Base-by-base conservation (phyloP, 306 rosid genomes). In the Biancaea sappan region DNA sequence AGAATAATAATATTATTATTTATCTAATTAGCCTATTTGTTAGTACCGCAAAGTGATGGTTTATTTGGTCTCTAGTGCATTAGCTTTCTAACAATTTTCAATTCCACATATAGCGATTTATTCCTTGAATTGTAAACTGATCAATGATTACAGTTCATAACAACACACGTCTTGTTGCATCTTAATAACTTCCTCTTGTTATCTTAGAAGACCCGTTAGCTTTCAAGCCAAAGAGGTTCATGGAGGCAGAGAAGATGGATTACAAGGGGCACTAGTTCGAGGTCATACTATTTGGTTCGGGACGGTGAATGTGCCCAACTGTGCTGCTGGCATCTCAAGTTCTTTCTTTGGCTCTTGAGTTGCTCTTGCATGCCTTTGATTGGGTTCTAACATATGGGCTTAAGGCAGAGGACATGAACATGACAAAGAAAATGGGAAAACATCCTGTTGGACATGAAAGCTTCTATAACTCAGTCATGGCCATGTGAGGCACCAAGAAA, bases 291-390 rank as follows among this genome's bases (percentile, higher is more conserved):
- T 91, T 94, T 34, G 98, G 98, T 1, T 89, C 98, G 0, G 97
- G 98, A 3, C 83, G 97, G 5, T 74, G 97, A 26, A 94, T 94
- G 83, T 94, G 94, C 51, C 96, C 98, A 0, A 97, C 96, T 0
- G 78, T 89, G 77, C 97, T 96, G 0, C 90, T 94, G 12, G 96
- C 82, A 1, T 82, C 97, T 31, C 83, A 92, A n/a, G 81, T 94
- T 37, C 98, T 91, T 67, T 94, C 96, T 3, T 8, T 91, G 72
- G 97, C 94, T 11, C 35, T 94, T 2, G 98, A 94, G 0, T 88
- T 94, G 1, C 81, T 93, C 47, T 57, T 91, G 75, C 81, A 85
- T 51, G 74, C 67, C 9, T 93, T 91, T 70, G 92, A 93, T 76
- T 93, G 98, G 98, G 79, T 76, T 56, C 63, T 91, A 72, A 83